Evolutionary conservation across 306 rosid species (phyloP).

Genomic region (Oxytropis ochrocephala): DNA sequence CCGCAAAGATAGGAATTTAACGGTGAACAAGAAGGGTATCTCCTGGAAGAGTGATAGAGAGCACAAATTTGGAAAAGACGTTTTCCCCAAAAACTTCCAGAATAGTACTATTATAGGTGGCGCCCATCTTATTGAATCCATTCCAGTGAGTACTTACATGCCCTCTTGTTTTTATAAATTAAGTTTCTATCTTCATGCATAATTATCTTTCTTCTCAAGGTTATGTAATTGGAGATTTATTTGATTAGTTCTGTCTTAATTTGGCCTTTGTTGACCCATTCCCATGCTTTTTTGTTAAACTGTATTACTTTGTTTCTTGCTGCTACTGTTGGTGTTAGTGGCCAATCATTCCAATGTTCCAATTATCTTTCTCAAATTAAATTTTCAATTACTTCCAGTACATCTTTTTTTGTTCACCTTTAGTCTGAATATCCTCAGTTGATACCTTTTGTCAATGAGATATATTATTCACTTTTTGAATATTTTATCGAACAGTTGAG

Average conservation of each 20-base stretch:
- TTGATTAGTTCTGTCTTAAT: neutral
- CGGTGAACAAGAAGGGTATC: conserved; percentile 64
- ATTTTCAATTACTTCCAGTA: neutral
- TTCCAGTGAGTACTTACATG: conserved; percentile 47
- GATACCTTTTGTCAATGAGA: conserved; percentile 13
- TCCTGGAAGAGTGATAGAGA: conserved; percentile 95
- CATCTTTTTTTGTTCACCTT: neutral
- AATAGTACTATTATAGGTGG: conserved; percentile 63
- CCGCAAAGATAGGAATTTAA: conserved; percentile 17
- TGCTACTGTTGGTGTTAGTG: neutral
- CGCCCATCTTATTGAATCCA: conserved; percentile 5
- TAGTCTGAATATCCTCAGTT: neutral
- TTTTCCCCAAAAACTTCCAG: conserved; percentile 81
- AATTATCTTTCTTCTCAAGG: neutral
- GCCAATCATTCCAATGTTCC: neutral
- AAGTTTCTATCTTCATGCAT: neutral
- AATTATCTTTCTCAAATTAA: neutral
- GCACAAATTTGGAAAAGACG: conserved; percentile 77
- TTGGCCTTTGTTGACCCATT: neutral
- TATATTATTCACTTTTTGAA: conserved; percentile 20
- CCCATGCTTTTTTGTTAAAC: neutral
- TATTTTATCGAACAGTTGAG: conserved; percentile 52
- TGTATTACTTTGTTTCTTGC: neutral
- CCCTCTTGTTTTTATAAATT: neutral
- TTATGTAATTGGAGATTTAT: neutral